phyloP scores from a whole-genome alignment of 768 basidiomycete genomes.

The Russula olivacea region DNA sequence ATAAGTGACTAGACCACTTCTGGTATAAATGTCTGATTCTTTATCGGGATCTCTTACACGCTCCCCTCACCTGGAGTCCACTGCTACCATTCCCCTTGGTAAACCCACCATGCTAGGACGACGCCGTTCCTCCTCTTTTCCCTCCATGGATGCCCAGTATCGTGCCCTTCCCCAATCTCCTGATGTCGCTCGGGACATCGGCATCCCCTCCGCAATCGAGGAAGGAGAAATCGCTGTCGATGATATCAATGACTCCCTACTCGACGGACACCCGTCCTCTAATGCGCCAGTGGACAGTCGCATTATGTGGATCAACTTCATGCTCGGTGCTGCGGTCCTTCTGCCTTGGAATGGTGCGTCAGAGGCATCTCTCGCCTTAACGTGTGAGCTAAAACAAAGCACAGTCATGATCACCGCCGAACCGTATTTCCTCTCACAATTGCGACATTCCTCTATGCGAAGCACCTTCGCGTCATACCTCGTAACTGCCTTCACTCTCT shows the following conservation, averaged over 20 bases:
- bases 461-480: conserved; percentile 45
- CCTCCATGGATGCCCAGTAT: conserved; percentile 15
- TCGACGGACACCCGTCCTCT: background rate
- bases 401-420: conserved; percentile 82
- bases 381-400: background rate
- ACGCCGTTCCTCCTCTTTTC: conserved; percentile 12
- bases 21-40: background rate
- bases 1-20: background rate
- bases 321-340: conserved; percentile 72
- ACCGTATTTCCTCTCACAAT: conserved; percentile 70
- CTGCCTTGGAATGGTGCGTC: conserved; percentile 85
- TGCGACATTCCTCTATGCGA: conserved; percentile 53
- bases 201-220: conserved; percentile 13
- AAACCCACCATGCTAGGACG: conserved; percentile 6
- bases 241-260: conserved; percentile 7
- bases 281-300: conserved; percentile 36
- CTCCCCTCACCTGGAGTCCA: background rate
- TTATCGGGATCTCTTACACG: background rate
- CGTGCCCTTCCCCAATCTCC: conserved; percentile 19
- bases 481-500: conserved; percentile 45
- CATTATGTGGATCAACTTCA: conserved; percentile 60
- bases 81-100: background rate
- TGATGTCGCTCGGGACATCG: background rate
- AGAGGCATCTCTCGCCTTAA: background rate
- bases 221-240: conserved; percentile 12